Conservation (phyloP, 192 early-diverging fungal genomes). For the Entomortierella lignicola region DNA sequence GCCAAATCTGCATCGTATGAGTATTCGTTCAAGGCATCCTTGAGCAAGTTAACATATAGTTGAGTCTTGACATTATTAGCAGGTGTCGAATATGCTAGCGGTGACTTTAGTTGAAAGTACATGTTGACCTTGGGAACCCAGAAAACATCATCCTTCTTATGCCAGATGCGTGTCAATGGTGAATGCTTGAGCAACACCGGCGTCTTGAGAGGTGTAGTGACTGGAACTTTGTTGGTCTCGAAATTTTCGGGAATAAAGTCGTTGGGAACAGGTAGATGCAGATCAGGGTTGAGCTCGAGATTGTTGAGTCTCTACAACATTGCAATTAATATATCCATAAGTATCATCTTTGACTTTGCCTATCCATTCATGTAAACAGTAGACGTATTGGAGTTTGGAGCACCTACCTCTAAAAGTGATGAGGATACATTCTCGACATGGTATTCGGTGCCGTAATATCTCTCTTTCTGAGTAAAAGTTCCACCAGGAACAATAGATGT, state of each 20-base stretch:
- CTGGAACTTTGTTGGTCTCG: slow-evolving; percentile 64
- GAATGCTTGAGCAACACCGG: slow-evolving; percentile 70
- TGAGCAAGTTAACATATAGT: slow-evolving; percentile 82
- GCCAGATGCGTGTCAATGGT: slow-evolving; percentile 80
- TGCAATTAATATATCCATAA: neutral
- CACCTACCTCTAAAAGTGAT: slow-evolving; percentile 60
- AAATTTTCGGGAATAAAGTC: slow-evolving; percentile 90
- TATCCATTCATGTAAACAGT: neutral
- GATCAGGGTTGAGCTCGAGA: slow-evolving; percentile 59
- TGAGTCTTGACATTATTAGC: slow-evolving; percentile 72
- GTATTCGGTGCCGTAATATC: slow-evolving; percentile 89
- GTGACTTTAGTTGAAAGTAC: slow-evolving; percentile 76
- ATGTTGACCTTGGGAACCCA: slow-evolving; percentile 90
- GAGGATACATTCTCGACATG: slow-evolving; percentile 67
- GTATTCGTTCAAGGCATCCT: slow-evolving; percentile 87
- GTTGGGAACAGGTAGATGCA: slow-evolving; percentile 82
- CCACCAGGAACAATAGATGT: slow-evolving; percentile 51
- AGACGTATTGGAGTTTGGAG: neutral
- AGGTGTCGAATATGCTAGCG: slow-evolving; percentile 82
- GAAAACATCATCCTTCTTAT: slow-evolving; percentile 95
- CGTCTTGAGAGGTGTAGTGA: slow-evolving; percentile 12
- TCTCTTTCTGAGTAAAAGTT: slow-evolving; percentile 67
- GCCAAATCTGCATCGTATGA: slow-evolving; percentile 93
- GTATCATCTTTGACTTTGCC: neutral
- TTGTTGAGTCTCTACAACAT: slow-evolving; percentile 54